A percentile compares a stretch with the other conserved stretches of the same genome.
Conservation (phyloP, 164 flowering plant genomes). For the grape (Vitis vinifera) region ASM3070453v1 NC_081805.1:24556501-24557000, state of each 20-base stretch:
- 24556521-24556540: not conserved
- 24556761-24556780: slow-evolving; percentile 39
- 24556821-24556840: slow-evolving; percentile 90
- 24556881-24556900: slow-evolving; percentile 47
- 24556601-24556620: too few relatives aligned
- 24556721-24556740: not conserved
- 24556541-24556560: not conserved
- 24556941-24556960: slow-evolving; percentile 19
- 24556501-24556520: not conserved
- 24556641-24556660: not conserved
- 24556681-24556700: not conserved
- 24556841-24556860: slow-evolving; percentile 90
- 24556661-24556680: not conserved
- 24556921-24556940: slow-evolving; percentile 72
- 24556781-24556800: slow-evolving; percentile 80
- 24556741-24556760: not conserved
- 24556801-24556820: slow-evolving; percentile 89
- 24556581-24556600: too few relatives aligned
- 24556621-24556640: too few relatives aligned
- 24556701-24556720: not conserved
- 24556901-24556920: slow-evolving; percentile 42
- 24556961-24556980: not conserved
- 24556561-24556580: too few relatives aligned
- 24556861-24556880: slow-evolving; percentile 81
- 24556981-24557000: not conserved